Evolutionary conservation across 768 basidiomycete species (phyloP).

Genomic region (Panus rudis): DNA sequence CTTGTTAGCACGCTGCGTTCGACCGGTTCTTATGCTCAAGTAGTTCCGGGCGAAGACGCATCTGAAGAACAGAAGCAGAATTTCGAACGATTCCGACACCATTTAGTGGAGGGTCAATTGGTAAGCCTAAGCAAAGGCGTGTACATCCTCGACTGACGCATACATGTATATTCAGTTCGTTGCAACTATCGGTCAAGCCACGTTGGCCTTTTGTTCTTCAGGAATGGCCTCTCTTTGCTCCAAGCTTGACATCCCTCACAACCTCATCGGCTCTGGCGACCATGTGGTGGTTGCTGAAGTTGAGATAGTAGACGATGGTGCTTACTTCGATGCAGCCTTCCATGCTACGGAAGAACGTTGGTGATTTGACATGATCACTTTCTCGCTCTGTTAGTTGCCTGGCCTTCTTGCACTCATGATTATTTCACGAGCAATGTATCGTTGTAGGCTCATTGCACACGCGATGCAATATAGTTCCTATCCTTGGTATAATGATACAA

Average conservation of each 20-base stretch:
- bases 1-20: slow-evolving; percentile 48
- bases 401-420: not conserved
- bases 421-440: not conserved
- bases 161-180: slow-evolving; percentile 41
- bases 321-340: slow-evolving; percentile 48
- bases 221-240: slow-evolving; percentile 38
- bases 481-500: slow-evolving; percentile 1
- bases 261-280: slow-evolving; percentile 36
- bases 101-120: slow-evolving; percentile 45
- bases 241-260: slow-evolving; percentile 40
- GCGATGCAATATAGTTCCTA: not conserved
- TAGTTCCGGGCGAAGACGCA: slow-evolving; percentile 33
- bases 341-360: slow-evolving; percentile 18
- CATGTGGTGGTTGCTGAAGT: slow-evolving; percentile 50
- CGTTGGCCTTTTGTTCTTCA: slow-evolving; percentile 56
- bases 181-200: slow-evolving; percentile 40
- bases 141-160: not conserved
- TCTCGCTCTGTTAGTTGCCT: not conserved
- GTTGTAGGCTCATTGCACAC: not conserved
- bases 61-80: slow-evolving; percentile 36
- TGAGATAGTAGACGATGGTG: slow-evolving; percentile 50
- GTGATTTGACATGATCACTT: too few species aligned
- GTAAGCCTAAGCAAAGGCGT: slow-evolving; percentile 28
- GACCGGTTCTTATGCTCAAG: slow-evolving; percentile 42
- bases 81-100: slow-evolving; percentile 42